Base-by-base conservation (phyloP, 345 rosid genomes). In the Rhizophora apiculata region DNA sequence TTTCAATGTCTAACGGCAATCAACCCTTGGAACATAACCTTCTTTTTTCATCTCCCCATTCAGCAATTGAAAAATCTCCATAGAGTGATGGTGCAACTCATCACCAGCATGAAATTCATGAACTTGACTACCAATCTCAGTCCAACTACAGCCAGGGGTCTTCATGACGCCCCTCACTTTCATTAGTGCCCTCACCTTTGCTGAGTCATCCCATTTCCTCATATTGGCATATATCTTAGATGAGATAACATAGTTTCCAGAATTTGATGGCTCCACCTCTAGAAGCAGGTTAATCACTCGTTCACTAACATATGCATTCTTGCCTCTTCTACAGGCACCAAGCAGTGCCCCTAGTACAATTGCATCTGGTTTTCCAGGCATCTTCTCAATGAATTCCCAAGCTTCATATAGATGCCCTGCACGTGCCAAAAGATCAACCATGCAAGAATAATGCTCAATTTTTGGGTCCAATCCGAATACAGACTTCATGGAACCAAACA, bases 91-190 rank as follows among this genome's bases (percentile, higher is more conserved):
- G 26, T 65, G 62, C 62, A 72, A 57, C 49, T 46, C 76, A 61
- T 80, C 87, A 60, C 98, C 91, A 10, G 96, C 88, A 71, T 72
- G 88, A 81, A 91, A 93, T 76, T 91, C 97, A 63, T 74, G 80
- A 30, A 80, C 68, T 75, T 74, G 80, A 71, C 76, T 75, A 57
- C 80, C 72, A 16, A 85, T 81, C 67, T 81, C 95, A 6, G 91
- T 78, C 98, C 97, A 94, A 77, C 96, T 94, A 76, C 98, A 91
- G 19, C 97, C 98, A 19, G 96, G 95, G 62, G 90, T 86, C 81
- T 93, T 93, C 30, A 57, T 26, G 30, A 91, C 82, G 30, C 94
- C 96, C 65, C 79, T 80, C 32, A 81, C 74, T 84, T 82, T 85
- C 98, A 93, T 90, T 82, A 87, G 78, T 4, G 63, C 65, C 73